Evolutionary conservation across 2,329 filamentous ascomycete genomes (phyloP).

Genomic region (Huntiella moniliformis): DNA sequence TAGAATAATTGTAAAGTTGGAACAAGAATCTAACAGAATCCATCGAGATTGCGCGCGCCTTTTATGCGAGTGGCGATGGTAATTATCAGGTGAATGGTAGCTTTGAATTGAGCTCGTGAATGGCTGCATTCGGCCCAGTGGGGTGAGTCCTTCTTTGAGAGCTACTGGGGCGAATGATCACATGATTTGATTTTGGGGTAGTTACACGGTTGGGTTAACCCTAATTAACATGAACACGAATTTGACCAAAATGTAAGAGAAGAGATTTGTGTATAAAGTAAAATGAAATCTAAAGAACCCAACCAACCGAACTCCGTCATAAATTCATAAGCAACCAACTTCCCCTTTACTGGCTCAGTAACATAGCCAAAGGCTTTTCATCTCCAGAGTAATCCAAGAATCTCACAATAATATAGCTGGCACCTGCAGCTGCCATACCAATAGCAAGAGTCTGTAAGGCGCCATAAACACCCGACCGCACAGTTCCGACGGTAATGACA

Average conservation of each 20-base stretch:
- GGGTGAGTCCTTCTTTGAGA: neutral
- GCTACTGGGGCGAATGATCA: neutral
- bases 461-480: slow-evolving; percentile 33
- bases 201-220: neutral
- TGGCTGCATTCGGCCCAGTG: neutral
- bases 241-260: no score
- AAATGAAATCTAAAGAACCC: no score
- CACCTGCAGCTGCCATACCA: slow-evolving; percentile 45
- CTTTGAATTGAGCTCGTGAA: neutral
- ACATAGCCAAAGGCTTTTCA: neutral
- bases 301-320: neutral
- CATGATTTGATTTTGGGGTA: neutral
- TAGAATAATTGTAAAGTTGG: no score
- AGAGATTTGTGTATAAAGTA: no score
- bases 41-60: no score
- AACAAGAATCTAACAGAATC: no score
- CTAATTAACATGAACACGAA: no score
- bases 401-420: slow-evolving; percentile 44
- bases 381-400: slow-evolving; percentile 24
- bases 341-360: neutral
- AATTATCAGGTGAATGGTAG: neutral
- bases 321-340: neutral
- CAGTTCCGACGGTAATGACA: slow-evolving; percentile 24
- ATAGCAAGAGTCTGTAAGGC: slow-evolving; percentile 46
- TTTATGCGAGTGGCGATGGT: no score